phyloP scores from a whole-genome alignment of 2,329 filamentous ascomycete genomes.

The Talaromyces sp. region DNA sequence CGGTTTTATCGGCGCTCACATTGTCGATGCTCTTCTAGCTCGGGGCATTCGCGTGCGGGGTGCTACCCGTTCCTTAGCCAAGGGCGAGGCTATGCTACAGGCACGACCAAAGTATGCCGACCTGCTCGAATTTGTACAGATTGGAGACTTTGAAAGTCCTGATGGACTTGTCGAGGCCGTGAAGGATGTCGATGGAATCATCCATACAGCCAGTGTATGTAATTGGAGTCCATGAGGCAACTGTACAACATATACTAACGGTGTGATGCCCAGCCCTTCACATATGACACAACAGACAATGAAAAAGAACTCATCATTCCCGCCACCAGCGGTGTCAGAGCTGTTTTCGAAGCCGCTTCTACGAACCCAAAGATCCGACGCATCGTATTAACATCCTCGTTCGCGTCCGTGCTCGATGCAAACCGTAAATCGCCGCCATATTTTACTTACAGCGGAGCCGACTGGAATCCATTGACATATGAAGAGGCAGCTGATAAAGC shows the following conservation, averaged over 20 bases:
- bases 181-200: conserved; percentile 16
- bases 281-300: conserved; percentile 14
- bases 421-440: conserved; percentile 16
- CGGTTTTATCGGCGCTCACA: conserved; percentile 32
- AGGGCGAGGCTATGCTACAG: conserved; percentile 21
- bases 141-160: conserved; percentile 14
- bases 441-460: conserved; percentile 28
- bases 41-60: conserved; percentile 22
- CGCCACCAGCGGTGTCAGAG: conserved; percentile 14
- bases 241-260: background rate
- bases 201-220: conserved; percentile 20
- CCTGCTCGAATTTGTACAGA: conserved; percentile 17
- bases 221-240: background rate
- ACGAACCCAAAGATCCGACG: conserved; percentile 6
- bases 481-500: conserved; percentile 28
- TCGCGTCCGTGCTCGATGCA: conserved; percentile 16
- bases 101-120: conserved; percentile 14
- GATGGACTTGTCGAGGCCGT: conserved; percentile 14
- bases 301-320: conserved; percentile 19
- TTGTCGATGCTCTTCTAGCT: conserved; percentile 24
- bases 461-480: conserved; percentile 37
- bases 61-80: conserved; percentile 20
- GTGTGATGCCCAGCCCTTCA: conserved; percentile 8
- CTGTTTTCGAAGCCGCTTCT: conserved; percentile 47
- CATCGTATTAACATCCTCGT: conserved; percentile 19